Percentiles rank a stretch among this genome's conserved stretches.
Evolutionary conservation across 2,329 filamentous ascomycete genomes (phyloP).

Genomic region (Piedraia hortae): DNA sequence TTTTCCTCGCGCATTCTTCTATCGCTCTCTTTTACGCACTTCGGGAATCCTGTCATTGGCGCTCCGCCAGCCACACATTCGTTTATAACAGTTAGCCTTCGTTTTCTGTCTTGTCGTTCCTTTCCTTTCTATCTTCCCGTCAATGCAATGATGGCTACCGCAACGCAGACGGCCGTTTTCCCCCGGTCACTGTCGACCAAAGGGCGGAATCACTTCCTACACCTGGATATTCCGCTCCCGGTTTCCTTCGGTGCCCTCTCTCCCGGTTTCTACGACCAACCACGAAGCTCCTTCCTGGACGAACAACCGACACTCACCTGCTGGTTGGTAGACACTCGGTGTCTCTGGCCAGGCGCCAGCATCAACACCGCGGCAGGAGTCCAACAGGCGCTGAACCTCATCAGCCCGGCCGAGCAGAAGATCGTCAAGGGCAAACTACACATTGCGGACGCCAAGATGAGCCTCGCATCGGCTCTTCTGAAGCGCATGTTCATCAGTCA

Average conservation of each 20-base stretch:
- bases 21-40: too few relatives aligned
- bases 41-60: too few relatives aligned
- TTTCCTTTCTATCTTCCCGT: too few relatives aligned
- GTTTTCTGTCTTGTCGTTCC: too few relatives aligned
- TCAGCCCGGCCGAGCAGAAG: slow-evolving; percentile 26
- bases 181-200: too few relatives aligned
- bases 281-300: background rate
- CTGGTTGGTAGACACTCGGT: slow-evolving; percentile 23
- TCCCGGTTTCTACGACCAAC: slow-evolving; percentile 1
- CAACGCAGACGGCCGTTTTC: too few relatives aligned
- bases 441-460: slow-evolving; percentile 40
- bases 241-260: slow-evolving; percentile 1
- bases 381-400: slow-evolving; percentile 15
- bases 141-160: too few relatives aligned
- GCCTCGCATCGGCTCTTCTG: slow-evolving; percentile 41
- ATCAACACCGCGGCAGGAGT: slow-evolving; percentile 18
- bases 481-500: slow-evolving; percentile 42
- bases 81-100: too few relatives aligned
- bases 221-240: slow-evolving; percentile 4
- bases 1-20: too few relatives aligned
- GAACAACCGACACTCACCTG: slow-evolving; percentile 13
- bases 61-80: too few relatives aligned
- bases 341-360: slow-evolving; percentile 19
- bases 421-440: slow-evolving; percentile 27
- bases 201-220: slow-evolving; percentile 4